Evolutionary conservation across 1,139 yeast genomes (phyloP).

Genomic region (Pichia sp.): DNA sequence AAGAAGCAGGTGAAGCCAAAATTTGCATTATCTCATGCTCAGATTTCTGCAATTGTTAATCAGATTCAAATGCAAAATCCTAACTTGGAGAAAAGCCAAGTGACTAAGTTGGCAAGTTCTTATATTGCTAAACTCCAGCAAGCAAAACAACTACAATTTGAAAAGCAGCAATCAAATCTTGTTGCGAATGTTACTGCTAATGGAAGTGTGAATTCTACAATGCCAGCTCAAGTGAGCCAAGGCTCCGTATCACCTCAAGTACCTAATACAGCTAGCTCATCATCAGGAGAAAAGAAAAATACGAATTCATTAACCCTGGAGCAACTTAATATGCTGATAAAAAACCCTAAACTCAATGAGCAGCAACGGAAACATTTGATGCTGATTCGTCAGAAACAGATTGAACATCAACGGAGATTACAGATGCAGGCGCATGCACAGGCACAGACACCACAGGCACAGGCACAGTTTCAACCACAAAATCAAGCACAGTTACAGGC

Average conservation of each 20-base stretch:
- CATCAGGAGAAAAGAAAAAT: slow-evolving; percentile 8
- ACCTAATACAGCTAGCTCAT: not conserved
- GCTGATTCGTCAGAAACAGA: slow-evolving; percentile 15
- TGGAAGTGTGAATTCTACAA: slow-evolving; percentile 9
- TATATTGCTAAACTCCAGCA: slow-evolving; percentile 59
- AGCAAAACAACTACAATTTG: slow-evolving; percentile 16
- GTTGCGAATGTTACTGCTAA: slow-evolving; percentile 24
- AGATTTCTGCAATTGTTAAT: slow-evolving; percentile 64
- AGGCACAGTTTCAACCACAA: slow-evolving; percentile 8
- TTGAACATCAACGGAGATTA: slow-evolving; percentile 18
- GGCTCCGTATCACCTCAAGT: slow-evolving; percentile 19
- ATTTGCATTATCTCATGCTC: slow-evolving; percentile 54
- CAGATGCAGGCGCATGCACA: slow-evolving; percentile 17
- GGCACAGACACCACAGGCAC: slow-evolving; percentile 18
- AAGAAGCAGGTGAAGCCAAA: slow-evolving; percentile 22
- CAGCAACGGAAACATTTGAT: slow-evolving; percentile 17
- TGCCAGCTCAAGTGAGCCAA: slow-evolving; percentile 20
- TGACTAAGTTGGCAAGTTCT: slow-evolving; percentile 66
- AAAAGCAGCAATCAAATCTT: slow-evolving; percentile 24
- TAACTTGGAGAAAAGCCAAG: slow-evolving; percentile 62
- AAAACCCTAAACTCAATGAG: slow-evolving; percentile 17
- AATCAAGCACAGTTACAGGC: slow-evolving; percentile 17
- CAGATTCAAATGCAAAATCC: slow-evolving; percentile 71
- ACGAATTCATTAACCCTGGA: slow-evolving; percentile 12
- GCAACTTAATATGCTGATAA: slow-evolving; percentile 18